These are phyloP conservation scores for Phaffomyces thermotolerans DNA, from an alignment of 805 yeast species.

Conservation along the genomic window DNA sequence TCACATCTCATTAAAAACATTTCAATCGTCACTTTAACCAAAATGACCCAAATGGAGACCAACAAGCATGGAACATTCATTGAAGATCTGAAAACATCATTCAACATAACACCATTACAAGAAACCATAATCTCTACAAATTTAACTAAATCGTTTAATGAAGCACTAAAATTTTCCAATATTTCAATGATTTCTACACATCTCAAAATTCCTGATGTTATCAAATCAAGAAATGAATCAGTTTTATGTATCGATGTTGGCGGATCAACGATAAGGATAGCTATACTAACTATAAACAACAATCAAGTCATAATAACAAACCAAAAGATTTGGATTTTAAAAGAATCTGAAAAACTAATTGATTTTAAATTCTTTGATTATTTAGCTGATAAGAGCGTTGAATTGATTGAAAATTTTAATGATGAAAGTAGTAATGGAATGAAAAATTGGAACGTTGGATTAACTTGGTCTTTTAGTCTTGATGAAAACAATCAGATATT, in stretches of 20 bases:
- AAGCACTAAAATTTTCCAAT: not conserved
- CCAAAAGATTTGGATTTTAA: constrained; percentile 10
- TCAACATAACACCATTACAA: not conserved
- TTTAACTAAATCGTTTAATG: not conserved
- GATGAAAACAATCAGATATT: constrained; percentile 34
- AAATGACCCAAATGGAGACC: not conserved
- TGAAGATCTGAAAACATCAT: not conserved
- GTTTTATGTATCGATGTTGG: constrained; percentile 45
- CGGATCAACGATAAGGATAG: constrained; percentile 45
- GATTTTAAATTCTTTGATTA: constrained; percentile 35
- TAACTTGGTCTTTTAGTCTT: constrained; percentile 44
- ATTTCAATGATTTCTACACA: constrained; percentile 14
- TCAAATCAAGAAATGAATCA: not conserved
- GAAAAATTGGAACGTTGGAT: constrained; percentile 27
- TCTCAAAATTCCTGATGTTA: constrained; percentile 1
- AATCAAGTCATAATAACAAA: not conserved
- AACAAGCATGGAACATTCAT: no score
- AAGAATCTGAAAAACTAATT: constrained; percentile 29
- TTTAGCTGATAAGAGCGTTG: constrained; percentile 24
- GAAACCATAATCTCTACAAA: not conserved
- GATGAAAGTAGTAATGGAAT: not conserved
- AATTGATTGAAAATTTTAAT: not conserved
- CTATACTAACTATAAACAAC: constrained; percentile 4
- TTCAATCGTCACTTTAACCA: no score
- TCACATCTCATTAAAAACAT: no score